A percentile compares a stretch with the other conserved stretches of the same genome.
phyloP scores from a whole-genome alignment of 1,284 basidiomycete genomes.

The Sporisorium scitamineum region DNA sequence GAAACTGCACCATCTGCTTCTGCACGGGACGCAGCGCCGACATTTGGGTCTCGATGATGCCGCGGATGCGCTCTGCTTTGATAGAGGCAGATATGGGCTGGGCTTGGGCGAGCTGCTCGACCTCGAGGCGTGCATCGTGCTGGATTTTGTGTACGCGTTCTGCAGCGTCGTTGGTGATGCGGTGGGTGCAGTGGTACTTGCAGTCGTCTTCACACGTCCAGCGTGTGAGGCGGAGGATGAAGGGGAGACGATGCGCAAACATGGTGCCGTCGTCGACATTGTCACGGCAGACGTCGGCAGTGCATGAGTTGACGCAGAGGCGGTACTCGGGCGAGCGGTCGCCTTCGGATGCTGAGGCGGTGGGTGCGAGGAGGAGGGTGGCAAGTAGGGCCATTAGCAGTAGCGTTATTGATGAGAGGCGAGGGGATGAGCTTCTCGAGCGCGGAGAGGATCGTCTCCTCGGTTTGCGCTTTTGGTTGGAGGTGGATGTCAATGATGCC shows the following conservation, averaged over 20 bases:
- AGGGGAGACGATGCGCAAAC: conserved; percentile 70
- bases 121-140: conserved; percentile 64
- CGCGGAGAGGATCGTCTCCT: not conserved
- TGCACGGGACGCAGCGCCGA: conserved; percentile 54
- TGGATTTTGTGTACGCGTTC: conserved; percentile 54
- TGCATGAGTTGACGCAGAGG: conserved; percentile 61
- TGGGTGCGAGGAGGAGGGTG: conserved; percentile 14
- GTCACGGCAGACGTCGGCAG: conserved; percentile 55
- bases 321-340: conserved; percentile 64
- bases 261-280: conserved; percentile 63
- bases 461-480: not conserved
- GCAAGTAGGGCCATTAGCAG: conserved; percentile 19
- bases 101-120: conserved; percentile 17
- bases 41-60: conserved; percentile 41
- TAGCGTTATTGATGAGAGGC: conserved; percentile 9
- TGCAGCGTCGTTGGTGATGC: conserved; percentile 78
- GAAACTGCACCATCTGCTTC: conserved; percentile 70
- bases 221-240: conserved; percentile 72
- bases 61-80: conserved; percentile 10
- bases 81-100: conserved; percentile 16
- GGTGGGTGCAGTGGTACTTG: conserved; percentile 88
- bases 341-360: conserved; percentile 57
- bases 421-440: not conserved
- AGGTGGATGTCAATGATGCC: not conserved
- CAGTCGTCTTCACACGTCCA: conserved; percentile 89